Percentiles rank a stretch among this genome's conserved stretches.
Conservation (phyloP, 108 stramenopile species). For the Aurantiochytrium sp. region DNA sequence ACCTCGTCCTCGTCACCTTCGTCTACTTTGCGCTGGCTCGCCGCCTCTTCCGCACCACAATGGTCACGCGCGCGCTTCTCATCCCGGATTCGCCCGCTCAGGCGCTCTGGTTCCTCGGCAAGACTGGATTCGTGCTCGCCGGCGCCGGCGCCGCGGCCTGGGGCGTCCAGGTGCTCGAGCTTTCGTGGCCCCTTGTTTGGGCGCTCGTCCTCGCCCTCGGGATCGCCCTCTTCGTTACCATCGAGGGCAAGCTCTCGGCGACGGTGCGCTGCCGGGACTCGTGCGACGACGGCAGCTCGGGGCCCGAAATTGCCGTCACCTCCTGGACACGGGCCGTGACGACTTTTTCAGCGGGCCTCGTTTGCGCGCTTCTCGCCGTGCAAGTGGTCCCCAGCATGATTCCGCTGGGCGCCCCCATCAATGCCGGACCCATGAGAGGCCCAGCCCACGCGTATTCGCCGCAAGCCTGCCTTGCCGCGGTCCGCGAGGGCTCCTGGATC, state of each 20-base stretch:
- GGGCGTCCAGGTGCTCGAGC: background rate
- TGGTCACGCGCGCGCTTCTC: background rate
- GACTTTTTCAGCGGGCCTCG: background rate
- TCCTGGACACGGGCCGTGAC: background rate
- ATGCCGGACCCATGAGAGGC: background rate
- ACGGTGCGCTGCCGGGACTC: background rate
- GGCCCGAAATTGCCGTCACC: background rate
- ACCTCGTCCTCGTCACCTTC: constrained; percentile 22
- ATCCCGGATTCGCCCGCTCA: background rate
- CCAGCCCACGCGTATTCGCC: background rate
- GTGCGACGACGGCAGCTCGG: background rate
- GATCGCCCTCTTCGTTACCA: background rate
- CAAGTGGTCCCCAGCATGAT: background rate
- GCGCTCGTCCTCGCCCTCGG: background rate
- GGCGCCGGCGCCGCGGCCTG: background rate
- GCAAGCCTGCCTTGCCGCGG: background rate
- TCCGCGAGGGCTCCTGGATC: background rate
- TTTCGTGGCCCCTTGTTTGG: background rate
- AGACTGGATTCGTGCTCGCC: background rate
- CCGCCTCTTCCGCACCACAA: constrained; percentile 19
- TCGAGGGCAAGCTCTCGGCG: background rate
- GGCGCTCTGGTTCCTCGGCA: background rate
- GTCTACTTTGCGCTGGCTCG: background rate
- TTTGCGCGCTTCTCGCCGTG: background rate
- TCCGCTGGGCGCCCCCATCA: background rate